Evolutionary conservation across 495 filamentous ascomycete genomes (phyloP), one percentile per base, ranked within the genome.

Genomic region (Aspergillus avenaceus): DNA sequence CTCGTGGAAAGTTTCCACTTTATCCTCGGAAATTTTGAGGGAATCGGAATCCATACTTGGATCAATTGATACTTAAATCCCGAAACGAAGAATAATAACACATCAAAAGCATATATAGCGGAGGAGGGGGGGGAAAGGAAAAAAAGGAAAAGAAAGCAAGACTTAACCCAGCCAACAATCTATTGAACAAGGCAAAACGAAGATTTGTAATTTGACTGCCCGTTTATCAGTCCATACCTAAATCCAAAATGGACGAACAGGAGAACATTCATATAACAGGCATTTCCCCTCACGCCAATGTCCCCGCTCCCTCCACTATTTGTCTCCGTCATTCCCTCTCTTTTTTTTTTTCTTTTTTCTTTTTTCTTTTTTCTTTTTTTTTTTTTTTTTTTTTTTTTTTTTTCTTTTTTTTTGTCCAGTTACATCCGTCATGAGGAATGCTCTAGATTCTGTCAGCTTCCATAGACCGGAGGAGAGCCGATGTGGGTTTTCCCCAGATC

Each of bases 1-100:
- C 12, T 45, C 41, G 29, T 52, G 41, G 22, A 21, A 27, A 24
- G 31, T 37, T 24, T 49, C 32, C 11, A 36, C 23, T 26, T 49
- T 41, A 16, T 41, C 21, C 19, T 49, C 37, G 34, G 11, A 1
- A 32, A 21, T 4, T 29, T 44, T 44, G 5, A 29, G 41, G 21
- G 41, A 44, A 4, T 19, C 25, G 41, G 41, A 26, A 19, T 44
- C 41, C 24, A 44, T 44, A 8, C n/a, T 44, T 9, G 6, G 18
- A 29, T 29, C 41, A 44, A 29, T 43, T 27, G 26, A 43, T 11
- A 16, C 14, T 36, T 6, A 36, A 36, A 36, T 36, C n/a, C 18
- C n/a, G 14, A 13, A 36, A 36, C 8, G n/a, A 36, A 13, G 8
- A 36, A 36, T 14, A 16, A 8, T 16, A n/a, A 36, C 32, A 16